Base-by-base conservation (phyloP, 2,329 filamentous ascomycete species). In the Lasiodiplodia citricola region DNA sequence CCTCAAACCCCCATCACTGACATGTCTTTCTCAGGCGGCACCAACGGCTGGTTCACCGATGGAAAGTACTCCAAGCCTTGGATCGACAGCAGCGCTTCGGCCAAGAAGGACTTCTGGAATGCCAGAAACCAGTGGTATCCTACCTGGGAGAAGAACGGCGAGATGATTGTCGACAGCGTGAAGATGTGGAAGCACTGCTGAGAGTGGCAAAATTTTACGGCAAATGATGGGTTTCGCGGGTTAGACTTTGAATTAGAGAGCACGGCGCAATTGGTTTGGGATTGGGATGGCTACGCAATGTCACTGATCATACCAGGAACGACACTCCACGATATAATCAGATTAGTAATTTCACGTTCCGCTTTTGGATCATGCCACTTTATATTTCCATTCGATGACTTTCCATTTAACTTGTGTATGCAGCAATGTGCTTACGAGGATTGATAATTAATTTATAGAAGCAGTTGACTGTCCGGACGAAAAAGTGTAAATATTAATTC, bases 231-330 rank as follows among this genome's bases (percentile, higher is more conserved):
- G 18, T 47, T 47, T 47, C 21, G 18, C 8, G 44, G 44, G 18
- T 47, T 47, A 21, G 44, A 47, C 8, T 41, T 38, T 37, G 72
- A 82, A 1, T 47, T 47, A 47, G 44, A 31, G 74, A 70, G 54
- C 71, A 70, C 35, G 75, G 75, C 41, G 85, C 77, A 57, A 77
- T 75, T 11, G 56, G 69, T 13, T 71, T 87, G 68, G 82, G 44
- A 11, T 21, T 47, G n/a, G 7, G 18, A 18, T 10, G n/a, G 44
- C n/a, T 47, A 47, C 18, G 8, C 44, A 47, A 47, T 21, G 44
- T 47, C 44, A 47, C 44, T 47, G 44, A 47, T 47, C 18, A 47
- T 47, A 47, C 44, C n/a, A 47, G 44, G 44, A 47, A 47, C 44
- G 44, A 47, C 18, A 47, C 44, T 47, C 44, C 44, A 47, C 44